Base-by-base conservation (phyloP, 805 yeast genomes). In the Candida chauliodis region DNA sequence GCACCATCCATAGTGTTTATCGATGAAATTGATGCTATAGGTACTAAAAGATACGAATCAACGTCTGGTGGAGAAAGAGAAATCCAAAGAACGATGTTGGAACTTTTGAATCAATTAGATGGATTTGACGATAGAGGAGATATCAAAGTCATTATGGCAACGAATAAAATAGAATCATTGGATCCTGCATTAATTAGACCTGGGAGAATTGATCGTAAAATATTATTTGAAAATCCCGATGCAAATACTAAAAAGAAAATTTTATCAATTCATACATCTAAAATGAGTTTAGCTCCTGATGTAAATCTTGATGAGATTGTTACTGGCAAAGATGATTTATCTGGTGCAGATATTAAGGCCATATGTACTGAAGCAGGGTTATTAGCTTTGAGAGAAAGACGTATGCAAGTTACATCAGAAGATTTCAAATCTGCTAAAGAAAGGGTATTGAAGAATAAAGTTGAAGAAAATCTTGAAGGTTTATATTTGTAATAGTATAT, bases 1-100 rank as follows among this genome's bases (percentile, higher is more conserved):
- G 96, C 99, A 0, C 99, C 99, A 26, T 82, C 96, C n/a, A 93
- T 93, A 67, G 96, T 93, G 25, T 93, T 93, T 56, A 93, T 93
- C 49, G 99, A 93, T 68, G 99, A 93, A 69, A 91, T 93, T 56
- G 99, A 93, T 66, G 98, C 99, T 31, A 93, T 93, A 58, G 99
- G 99, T 64, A 85, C 95, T n/a, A 91, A 91, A 62, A 81, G 99
- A 63, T 90, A 91, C 62, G 96, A 91, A 43, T 88, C 97, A 15
- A 95, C 91, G 51, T 83, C 95, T 15, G 97, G 98, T 30, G 98
- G 98, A 58, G 98, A 91, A 66, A 78, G 96, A 51, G 98, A 91
- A 66, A 87, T 91, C 47, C 98, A 91, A 69, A 81, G 98, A 71
- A 91, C 98, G 25, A 91, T 90, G 98, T 73, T 90, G 76, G 98